phyloP scores from a whole-genome alignment of 345 rosid genomes.

The Barbarea vulgaris region DNA sequence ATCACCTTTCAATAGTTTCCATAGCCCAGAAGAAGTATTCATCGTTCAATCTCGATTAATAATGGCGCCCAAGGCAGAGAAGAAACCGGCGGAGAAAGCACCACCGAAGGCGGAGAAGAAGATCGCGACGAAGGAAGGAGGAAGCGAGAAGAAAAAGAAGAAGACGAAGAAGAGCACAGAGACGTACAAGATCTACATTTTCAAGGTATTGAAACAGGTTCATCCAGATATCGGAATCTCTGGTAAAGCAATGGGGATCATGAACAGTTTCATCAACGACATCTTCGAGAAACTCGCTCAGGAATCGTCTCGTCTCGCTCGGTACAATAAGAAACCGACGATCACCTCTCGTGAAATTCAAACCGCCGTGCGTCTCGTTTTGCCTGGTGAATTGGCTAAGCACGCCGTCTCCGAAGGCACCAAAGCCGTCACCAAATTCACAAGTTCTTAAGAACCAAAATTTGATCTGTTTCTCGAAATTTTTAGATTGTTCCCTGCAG shows the following conservation, averaged over 20 bases:
- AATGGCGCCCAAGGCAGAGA: conserved; percentile 41
- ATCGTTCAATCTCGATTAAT: background rate
- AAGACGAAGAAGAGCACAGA: conserved; percentile 36
- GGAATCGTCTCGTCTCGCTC: conserved; percentile 62
- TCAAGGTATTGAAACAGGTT: conserved; percentile 40
- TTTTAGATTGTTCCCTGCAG: background rate
- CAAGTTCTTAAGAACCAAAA: conserved; percentile 49
- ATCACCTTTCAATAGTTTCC: background rate
- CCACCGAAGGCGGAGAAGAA: conserved; percentile 34
- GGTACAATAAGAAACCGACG: conserved; percentile 74
- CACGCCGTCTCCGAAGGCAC: conserved; percentile 74
- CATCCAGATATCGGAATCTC: conserved; percentile 57
- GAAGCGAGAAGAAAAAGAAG: conserved; percentile 37
- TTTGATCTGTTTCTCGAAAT: background rate
- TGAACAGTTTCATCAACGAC: conserved; percentile 77
- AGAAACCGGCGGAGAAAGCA: conserved; percentile 34
- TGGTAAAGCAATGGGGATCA: conserved; percentile 74
- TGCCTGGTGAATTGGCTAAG: conserved; percentile 71
- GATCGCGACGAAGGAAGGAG: conserved; percentile 33
- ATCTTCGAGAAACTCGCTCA: conserved; percentile 73
- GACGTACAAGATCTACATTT: conserved; percentile 37
- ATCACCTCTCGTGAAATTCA: conserved; percentile 74
- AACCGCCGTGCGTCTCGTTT: conserved; percentile 65
- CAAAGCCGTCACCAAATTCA: conserved; percentile 74
- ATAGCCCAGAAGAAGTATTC: background rate